Base-by-base conservation (phyloP, 257 asterid genomes). In the Plantago ovata region DNA sequence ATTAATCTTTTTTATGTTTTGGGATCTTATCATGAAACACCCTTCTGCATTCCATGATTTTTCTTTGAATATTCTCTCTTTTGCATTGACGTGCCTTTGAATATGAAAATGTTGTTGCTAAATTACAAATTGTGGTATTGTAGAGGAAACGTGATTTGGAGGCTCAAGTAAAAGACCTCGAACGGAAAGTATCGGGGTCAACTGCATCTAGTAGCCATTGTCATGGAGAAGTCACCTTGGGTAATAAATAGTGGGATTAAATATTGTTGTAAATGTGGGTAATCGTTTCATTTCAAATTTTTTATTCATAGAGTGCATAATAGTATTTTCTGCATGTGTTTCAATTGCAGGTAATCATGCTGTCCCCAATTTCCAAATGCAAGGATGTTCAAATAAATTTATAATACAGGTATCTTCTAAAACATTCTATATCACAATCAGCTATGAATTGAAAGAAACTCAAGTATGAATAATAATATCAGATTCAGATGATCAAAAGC, bases 121-220 rank as follows among this genome's bases (percentile, higher is more conserved):
- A 20, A 60, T 58, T 57, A 58, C 50, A 58, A 58, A 51, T 61
- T 65, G 41, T 68, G 70, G 21, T 62, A 70, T 60, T 70, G 42
- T 45, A 92, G 97, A 80, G 84, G 75, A 77, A 76, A 54, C 54
- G 10, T 65, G 67, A 75, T 66, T 51, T 87, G 67, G 86, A 88
- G 77, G 72, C 63, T 64, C 67, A 72, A 49, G 61, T 74, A 58
- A 74, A 53, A 58, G 69, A 71, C 41, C 47, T 20, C 66, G 75
- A 78, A 67, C 57, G 51, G 63, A 73, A 71, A 65, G 63, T 74
- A 16, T 77, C 85, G 24, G 79, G 75, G 56, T 52, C 71, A 46
- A 53, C 45, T 53, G 42, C 73, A 58, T 58, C 77, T 55, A 43
- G 57, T 61, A 49, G 36, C 56, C 69, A 69, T 66, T 21, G 2